These are phyloP conservation scores for Pichia phayaonensis DNA, from an alignment of 805 yeast species.

Conservation along the genomic window DNA sequence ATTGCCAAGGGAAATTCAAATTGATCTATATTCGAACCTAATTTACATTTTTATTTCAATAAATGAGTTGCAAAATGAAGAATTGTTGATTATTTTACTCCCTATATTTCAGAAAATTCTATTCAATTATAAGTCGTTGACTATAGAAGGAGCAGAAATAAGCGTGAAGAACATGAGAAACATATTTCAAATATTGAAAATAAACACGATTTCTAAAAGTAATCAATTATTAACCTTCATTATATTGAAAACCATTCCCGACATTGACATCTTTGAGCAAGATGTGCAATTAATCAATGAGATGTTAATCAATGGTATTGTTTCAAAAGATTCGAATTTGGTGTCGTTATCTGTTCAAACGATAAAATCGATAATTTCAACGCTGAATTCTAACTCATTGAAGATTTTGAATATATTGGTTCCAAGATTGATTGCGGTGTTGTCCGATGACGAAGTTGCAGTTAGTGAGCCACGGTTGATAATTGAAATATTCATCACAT, in stretches of 20 bases:
- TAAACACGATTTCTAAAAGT: constrained; percentile 13
- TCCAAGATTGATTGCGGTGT: constrained; percentile 33
- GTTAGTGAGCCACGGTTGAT: constrained; percentile 31
- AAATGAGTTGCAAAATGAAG: constrained; percentile 35
- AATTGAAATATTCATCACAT: constrained; percentile 43
- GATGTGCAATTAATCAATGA: constrained; percentile 33
- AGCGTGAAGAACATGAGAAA: constrained; percentile 23
- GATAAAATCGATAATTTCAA: constrained; percentile 37
- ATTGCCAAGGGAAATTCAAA: constrained; percentile 61
- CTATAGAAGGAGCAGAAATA: neutral
- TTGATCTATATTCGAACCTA: constrained; percentile 66
- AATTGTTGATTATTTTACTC: constrained; percentile 43
- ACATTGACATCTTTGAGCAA: constrained; percentile 24
- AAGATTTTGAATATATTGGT: constrained; percentile 26
- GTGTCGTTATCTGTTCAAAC: constrained; percentile 48
- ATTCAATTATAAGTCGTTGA: constrained; percentile 21
- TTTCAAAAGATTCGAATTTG: constrained; percentile 27
- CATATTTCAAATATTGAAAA: constrained; percentile 24
- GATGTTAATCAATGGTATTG: constrained; percentile 30
- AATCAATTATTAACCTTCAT: constrained; percentile 40
- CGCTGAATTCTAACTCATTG: constrained; percentile 5
- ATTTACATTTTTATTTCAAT: constrained; percentile 55
- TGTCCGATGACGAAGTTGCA: constrained; percentile 10
- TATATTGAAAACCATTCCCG: constrained; percentile 34
- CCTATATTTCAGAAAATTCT: constrained; percentile 43